Conservation (phyloP, 306 rosid species). For the Cicer bijugum region DNA sequence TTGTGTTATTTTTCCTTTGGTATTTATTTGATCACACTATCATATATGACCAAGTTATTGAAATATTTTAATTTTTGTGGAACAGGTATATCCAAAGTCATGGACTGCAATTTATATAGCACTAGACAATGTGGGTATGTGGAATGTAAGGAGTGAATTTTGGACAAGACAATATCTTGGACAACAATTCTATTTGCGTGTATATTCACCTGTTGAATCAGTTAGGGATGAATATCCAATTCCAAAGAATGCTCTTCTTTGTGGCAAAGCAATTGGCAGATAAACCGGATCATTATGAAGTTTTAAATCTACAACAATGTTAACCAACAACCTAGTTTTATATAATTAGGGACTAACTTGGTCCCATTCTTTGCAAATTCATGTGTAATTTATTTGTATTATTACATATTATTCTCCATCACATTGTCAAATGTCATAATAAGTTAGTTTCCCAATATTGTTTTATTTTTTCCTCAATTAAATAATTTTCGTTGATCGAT, state of each 20-base stretch:
- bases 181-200: slow-evolving; percentile 87
- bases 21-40: slow-evolving; percentile 1
- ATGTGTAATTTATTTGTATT: slow-evolving; percentile 30
- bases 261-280: slow-evolving; percentile 77
- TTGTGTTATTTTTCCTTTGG: not conserved
- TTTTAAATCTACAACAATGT: not conserved
- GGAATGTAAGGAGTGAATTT: slow-evolving; percentile 85
- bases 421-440: slow-evolving; percentile 11
- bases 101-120: slow-evolving; percentile 94
- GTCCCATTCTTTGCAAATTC: slow-evolving; percentile 52
- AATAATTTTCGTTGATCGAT: not conserved
- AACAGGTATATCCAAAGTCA: slow-evolving; percentile 86
- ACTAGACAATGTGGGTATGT: slow-evolving; percentile 89
- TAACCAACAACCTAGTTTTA: not conserved
- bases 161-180: slow-evolving; percentile 95
- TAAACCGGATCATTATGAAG: slow-evolving; percentile 42
- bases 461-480: slow-evolving; percentile 36
- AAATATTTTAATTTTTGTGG: not conserved
- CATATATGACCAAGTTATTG: not conserved
- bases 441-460: slow-evolving; percentile 11
- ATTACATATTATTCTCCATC: slow-evolving; percentile 3
- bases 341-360: slow-evolving; percentile 6
- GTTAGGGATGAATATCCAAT: slow-evolving; percentile 76
- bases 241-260: slow-evolving; percentile 90
- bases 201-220: slow-evolving; percentile 72